Conservation (phyloP, 495 filamentous ascomycete species). For the Patellaria atrata region DNA sequence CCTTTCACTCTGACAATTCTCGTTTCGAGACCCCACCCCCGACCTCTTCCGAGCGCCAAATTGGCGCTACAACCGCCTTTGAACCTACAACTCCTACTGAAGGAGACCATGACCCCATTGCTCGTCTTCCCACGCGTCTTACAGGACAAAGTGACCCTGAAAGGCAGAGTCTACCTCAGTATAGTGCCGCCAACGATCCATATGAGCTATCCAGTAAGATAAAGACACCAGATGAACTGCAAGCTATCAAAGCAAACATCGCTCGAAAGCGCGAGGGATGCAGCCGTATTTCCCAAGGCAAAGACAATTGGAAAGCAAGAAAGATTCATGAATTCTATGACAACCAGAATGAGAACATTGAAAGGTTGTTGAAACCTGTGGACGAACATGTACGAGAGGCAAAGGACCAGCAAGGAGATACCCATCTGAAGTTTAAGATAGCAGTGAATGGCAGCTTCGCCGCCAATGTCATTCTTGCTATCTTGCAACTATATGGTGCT, state of each 20-base stretch:
- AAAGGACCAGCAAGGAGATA: constrained; percentile 61
- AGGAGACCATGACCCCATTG: constrained; percentile 31
- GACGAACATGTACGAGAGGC: constrained; percentile 78
- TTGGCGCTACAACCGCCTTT: constrained; percentile 30
- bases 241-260: constrained; percentile 66
- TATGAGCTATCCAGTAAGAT: constrained; percentile 64
- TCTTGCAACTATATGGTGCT: constrained; percentile 80
- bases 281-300: constrained; percentile 30
- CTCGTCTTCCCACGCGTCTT: constrained; percentile 28
- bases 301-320: constrained; percentile 32
- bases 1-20: too few relatives aligned
- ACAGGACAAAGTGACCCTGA: constrained; percentile 36
- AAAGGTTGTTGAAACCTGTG: constrained; percentile 80
- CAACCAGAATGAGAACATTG: constrained; percentile 83
- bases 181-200: constrained; percentile 57
- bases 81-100: constrained; percentile 25
- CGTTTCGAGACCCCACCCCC: too few relatives aligned
- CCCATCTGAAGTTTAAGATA: constrained; percentile 73
- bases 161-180: constrained; percentile 42
- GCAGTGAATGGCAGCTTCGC: constrained; percentile 81
- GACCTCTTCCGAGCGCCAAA: too few relatives aligned
- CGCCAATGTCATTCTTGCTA: constrained; percentile 66
- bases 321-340: constrained; percentile 79
- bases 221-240: constrained; percentile 67
- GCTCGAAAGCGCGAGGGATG: constrained; percentile 56